Conservation (phyloP, 306 rosid species). For the Senna tora region DNA sequence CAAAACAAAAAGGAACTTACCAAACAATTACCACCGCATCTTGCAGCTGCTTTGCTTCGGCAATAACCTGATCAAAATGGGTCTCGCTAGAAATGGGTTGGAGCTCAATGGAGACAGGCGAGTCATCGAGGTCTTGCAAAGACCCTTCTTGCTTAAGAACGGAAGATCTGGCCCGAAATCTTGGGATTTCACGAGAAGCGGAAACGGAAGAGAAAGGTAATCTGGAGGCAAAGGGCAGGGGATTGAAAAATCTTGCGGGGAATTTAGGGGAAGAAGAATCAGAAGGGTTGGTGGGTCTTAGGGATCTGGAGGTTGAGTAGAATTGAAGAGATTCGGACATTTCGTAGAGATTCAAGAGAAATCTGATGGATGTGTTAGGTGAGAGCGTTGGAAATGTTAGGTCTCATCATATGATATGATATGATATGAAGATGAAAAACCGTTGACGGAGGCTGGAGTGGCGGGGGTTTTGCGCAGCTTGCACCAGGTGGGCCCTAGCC, state of each 20-base stretch:
- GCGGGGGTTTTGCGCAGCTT: not conserved
- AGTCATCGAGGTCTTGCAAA: slow-evolving; percentile 50
- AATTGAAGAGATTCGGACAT: slow-evolving; percentile 51
- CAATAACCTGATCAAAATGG: slow-evolving; percentile 54
- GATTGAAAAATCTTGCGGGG: not conserved
- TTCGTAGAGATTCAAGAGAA: not conserved
- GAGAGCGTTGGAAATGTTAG: no score
- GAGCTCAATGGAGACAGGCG: slow-evolving; percentile 55
- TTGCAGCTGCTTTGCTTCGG: slow-evolving; percentile 46
- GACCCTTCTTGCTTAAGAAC: slow-evolving; percentile 41
- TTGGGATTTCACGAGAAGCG: not conserved
- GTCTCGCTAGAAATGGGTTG: slow-evolving; percentile 49
- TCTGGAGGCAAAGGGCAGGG: slow-evolving; percentile 4
- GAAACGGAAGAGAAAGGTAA: not conserved
- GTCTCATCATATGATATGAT: no score
- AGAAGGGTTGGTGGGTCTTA: slow-evolving; percentile 19
- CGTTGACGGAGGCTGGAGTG: not conserved
- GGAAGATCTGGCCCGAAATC: not conserved
- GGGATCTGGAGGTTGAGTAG: slow-evolving; percentile 20
- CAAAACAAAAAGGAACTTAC: slow-evolving; percentile 30
- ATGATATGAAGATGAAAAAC: not conserved
- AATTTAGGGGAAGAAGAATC: slow-evolving; percentile 21
- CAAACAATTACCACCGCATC: slow-evolving; percentile 51
- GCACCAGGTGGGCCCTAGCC: not conserved
- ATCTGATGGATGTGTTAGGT: not conserved